phyloP scores from a whole-genome alignment of 306 rosid genomes.

The Hippophae tibetana region DNA sequence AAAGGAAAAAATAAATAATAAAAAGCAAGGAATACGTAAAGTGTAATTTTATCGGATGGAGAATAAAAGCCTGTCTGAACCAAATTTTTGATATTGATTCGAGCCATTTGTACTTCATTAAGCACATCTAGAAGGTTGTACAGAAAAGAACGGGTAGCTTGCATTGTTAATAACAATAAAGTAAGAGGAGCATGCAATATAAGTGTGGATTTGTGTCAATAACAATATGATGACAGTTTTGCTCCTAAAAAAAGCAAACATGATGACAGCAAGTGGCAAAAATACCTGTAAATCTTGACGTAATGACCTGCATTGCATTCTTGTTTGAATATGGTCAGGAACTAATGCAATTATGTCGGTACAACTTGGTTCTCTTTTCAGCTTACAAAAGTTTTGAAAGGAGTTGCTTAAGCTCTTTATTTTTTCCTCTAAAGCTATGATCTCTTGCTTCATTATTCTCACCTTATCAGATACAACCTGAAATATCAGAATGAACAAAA shows the following conservation, averaged over 20 bases:
- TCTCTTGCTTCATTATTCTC: conserved; percentile 30
- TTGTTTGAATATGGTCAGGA: conserved; percentile 48
- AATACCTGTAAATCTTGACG: conserved; percentile 60
- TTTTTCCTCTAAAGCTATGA: conserved; percentile 40
- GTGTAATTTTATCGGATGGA: conserved; percentile 43
- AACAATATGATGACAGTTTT: not conserved
- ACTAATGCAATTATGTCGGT: conserved; percentile 34
- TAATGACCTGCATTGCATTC: conserved; percentile 42
- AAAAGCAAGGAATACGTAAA: not conserved
- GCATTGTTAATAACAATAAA: conserved; percentile 18
- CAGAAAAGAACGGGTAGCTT: conserved; percentile 56
- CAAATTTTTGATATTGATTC: conserved; percentile 53
- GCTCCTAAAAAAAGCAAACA: too few species aligned
- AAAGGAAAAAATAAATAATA: not conserved
- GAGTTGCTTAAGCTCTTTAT: conserved; percentile 41
- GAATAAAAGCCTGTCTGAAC: conserved; percentile 48
- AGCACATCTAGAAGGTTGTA: conserved; percentile 67
- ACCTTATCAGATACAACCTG: conserved; percentile 26
- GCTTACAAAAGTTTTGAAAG: conserved; percentile 40
- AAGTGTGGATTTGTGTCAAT: not conserved
- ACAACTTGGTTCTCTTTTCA: conserved; percentile 44
- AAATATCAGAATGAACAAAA: not conserved
- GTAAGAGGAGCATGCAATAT: conserved; percentile 14
- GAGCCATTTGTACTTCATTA: conserved; percentile 66
- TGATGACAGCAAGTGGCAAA: conserved; percentile 13